These are phyloP conservation scores for Ganoderma boninense DNA, from an alignment of 1,284 basidiomycete genomes.

Conservation along the genomic window DNA sequence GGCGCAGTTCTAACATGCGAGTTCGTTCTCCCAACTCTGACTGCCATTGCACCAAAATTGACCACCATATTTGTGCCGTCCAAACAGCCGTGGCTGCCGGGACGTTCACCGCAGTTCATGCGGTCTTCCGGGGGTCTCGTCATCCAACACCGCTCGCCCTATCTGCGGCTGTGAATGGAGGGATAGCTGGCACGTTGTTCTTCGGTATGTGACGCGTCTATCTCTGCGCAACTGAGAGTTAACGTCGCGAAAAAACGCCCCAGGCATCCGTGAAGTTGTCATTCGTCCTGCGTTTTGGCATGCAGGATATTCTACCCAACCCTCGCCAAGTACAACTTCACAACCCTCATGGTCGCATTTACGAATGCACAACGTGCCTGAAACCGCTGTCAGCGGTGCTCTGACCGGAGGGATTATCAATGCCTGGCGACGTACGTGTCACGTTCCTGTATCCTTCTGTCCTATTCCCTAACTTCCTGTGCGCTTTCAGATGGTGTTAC, in stretches of 20 bases:
- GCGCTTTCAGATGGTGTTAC: constrained; percentile 48
- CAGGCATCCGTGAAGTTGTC: constrained; percentile 74
- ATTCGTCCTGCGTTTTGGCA: constrained; percentile 62
- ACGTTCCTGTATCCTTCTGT: background rate
- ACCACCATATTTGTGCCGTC: constrained; percentile 22
- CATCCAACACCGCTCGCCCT: constrained; percentile 50
- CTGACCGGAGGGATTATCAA: constrained; percentile 64
- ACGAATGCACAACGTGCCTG: constrained; percentile 63
- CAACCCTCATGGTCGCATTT: constrained; percentile 56
- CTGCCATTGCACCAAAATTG: constrained; percentile 33
- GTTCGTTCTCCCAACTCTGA: constrained; percentile 59
- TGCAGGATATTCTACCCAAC: constrained; percentile 25
- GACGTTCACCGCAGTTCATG: constrained; percentile 62
- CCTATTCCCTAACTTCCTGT: background rate
- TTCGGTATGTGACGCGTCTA: constrained; percentile 61
- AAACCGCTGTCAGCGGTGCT: constrained; percentile 70
- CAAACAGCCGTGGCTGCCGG: constrained; percentile 58
- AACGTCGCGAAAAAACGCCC: constrained; percentile 6
- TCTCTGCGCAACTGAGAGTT: background rate
- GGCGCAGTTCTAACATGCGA: constrained; percentile 75
- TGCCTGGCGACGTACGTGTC: constrained; percentile 52
- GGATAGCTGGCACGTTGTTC: constrained; percentile 71
- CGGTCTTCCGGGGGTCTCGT: constrained; percentile 51
- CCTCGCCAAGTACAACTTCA: constrained; percentile 36
- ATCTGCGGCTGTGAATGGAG: constrained; percentile 70